Evolutionary conservation across 164 flowering plant genomes (phyloP), one percentile per base, ranked within the genome.

Genomic region (Vitis vinifera): DNA sequence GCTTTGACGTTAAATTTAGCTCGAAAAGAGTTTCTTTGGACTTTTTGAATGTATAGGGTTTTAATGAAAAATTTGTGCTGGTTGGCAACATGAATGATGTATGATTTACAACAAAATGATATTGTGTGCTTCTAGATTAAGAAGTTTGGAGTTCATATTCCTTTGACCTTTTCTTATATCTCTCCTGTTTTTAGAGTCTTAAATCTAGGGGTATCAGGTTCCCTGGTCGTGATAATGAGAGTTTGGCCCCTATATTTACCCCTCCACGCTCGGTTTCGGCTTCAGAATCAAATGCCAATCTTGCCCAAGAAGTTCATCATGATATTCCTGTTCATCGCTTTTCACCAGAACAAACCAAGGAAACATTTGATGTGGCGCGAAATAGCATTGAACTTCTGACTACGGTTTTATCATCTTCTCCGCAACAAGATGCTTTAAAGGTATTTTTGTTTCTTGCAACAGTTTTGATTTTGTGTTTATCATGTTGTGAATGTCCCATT

Each of bases 191-290:
- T 30, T 66, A 94, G 99, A 91, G 99, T 72, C 81, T 92, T 76
- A 91, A 79, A 77, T 88, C 94, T 5, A 87, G 99, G 68, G 98
- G 99, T 9, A 78, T 94, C 73, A 83, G 96, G 55, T 94, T 94
- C 73, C 98, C 99, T 68, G 97, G 96, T 29, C 91, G 97, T 23
- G 99, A 91, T 75, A 80, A 84, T 72, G 99, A 93, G 85, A 93
- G 97, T 73, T 80, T 95, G 83, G 98, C 87, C 51, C 98, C 98
- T 8, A 90, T 95, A 57, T 90, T 95, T 68, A 93, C 99, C 53
- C 98, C 99, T 69, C 81, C 97, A 13, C 90, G 88, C 53, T 82
- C 98, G 17, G 87, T 83, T 51, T 51, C 79, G 44, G 88, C 77
- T 69, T 69, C 88, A 44, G 94, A 89, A 75, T 2, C 66, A 15